Evolutionary conservation across 768 basidiomycete genomes (phyloP).

Genomic region (Obba rivulosa): DNA sequence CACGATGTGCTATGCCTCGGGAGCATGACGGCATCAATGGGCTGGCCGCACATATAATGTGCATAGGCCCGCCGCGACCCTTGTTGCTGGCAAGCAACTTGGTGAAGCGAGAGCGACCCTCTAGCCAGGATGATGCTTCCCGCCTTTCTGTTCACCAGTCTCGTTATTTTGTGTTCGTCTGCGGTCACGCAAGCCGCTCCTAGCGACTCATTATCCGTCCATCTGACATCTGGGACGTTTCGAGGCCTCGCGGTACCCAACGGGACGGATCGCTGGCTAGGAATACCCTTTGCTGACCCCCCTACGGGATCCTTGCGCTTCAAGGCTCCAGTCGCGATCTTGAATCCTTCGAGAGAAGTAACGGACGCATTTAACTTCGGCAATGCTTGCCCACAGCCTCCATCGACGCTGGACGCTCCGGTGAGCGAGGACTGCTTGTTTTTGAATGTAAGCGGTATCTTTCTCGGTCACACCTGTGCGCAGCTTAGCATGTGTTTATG

Average conservation of each 20-base stretch:
- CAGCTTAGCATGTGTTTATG: neutral
- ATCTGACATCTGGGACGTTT: conserved; percentile 39
- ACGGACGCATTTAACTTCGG: conserved; percentile 32
- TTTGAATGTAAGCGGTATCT: conserved; percentile 35
- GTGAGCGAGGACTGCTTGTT: conserved; percentile 50
- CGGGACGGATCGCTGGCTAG: conserved; percentile 52
- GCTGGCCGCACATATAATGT: too few relatives aligned
- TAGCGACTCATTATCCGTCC: conserved; percentile 29
- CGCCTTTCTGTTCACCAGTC: too few relatives aligned
- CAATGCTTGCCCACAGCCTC: conserved; percentile 48
- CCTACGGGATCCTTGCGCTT: conserved; percentile 54
- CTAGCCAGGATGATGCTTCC: too few relatives aligned
- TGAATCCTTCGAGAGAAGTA: conserved; percentile 23
- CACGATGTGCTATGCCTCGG: too few relatives aligned
- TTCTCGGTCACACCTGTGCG: neutral
- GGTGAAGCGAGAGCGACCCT: too few relatives aligned
- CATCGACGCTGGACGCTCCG: conserved; percentile 33
- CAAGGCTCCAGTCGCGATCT: conserved; percentile 44
- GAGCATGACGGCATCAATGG: too few relatives aligned
- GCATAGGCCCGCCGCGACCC: too few relatives aligned
- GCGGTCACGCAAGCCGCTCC: neutral
- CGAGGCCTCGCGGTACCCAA: conserved; percentile 38
- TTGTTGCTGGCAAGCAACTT: too few relatives aligned
- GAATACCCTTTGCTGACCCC: conserved; percentile 54
- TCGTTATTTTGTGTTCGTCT: too few relatives aligned